phyloP scores from a whole-genome alignment of 2,329 filamentous ascomycete species.

The Leptoxyphium fumago region DNA sequence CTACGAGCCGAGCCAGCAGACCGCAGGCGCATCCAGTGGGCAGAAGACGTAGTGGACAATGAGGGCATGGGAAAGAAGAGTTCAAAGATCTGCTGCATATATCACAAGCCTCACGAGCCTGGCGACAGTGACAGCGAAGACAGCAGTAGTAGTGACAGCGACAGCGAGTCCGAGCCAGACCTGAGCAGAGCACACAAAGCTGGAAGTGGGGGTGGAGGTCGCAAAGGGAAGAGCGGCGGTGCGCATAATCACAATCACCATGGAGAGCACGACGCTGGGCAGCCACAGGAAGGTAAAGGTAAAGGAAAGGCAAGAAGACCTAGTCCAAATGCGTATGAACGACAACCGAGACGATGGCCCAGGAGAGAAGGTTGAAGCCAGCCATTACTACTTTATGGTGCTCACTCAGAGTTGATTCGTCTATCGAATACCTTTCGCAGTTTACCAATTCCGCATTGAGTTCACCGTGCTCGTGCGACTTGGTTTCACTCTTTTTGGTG shows the following conservation, averaged over 20 bases:
- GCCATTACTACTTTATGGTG: too few species aligned
- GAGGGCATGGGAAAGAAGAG: constrained; percentile 88
- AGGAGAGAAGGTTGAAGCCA: constrained; percentile 15
- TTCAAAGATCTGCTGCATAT: constrained; percentile 99
- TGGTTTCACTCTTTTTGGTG: too few species aligned
- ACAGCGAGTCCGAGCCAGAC: constrained; percentile 41
- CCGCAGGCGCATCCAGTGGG: constrained; percentile 66
- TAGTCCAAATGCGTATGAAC: constrained; percentile 73
- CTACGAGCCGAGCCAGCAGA: constrained; percentile 26
- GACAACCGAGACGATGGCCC: constrained; percentile 42
- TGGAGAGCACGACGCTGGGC: constrained; percentile 5
- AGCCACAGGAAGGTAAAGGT: constrained; percentile 18
- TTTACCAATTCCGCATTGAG: too few species aligned
- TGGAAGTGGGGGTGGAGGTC: constrained; percentile 21
- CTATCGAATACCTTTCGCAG: too few species aligned
- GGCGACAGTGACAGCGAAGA: constrained; percentile 66
- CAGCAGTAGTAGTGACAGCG: constrained; percentile 37
- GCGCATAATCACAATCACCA: constrained; percentile 60
- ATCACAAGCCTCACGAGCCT: constrained; percentile 68
- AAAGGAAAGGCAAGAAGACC: constrained; percentile 36
- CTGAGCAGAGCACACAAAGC: constrained; percentile 32
- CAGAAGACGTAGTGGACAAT: constrained; percentile 85
- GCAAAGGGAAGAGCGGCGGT: constrained; percentile 39
- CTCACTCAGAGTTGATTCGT: too few species aligned
- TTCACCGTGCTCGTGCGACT: too few species aligned